phyloP scores from a whole-genome alignment of 441 rosid species.

The Arabidopsis hybrid region DNA sequence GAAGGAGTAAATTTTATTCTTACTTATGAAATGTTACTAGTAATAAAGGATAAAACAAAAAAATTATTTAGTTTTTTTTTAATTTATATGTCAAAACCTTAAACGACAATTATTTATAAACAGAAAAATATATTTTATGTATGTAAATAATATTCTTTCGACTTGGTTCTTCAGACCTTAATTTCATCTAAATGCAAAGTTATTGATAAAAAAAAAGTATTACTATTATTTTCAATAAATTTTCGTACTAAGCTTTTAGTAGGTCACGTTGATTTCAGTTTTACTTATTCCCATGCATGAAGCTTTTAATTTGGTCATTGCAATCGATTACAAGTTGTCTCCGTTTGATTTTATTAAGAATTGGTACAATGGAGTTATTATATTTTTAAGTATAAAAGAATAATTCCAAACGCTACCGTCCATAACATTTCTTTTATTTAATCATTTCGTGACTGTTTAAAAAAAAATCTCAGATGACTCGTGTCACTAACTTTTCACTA shows the following conservation, averaged over 20 bases:
- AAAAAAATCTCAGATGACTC: constrained; percentile 34
- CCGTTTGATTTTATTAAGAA: constrained; percentile 27
- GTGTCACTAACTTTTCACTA: constrained; percentile 21
- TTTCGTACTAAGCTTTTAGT: constrained; percentile 1
- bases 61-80: too few species aligned
- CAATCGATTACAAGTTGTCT: constrained; percentile 42
- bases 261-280: constrained; percentile 42
- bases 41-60: too few species aligned
- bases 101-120: too few species aligned
- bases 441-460: constrained; percentile 17
- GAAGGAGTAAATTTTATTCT: too few species aligned
- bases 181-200: too few species aligned
- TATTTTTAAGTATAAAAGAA: constrained; percentile 33
- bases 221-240: too few species aligned
- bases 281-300: constrained; percentile 23
- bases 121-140: too few species aligned
- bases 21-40: too few species aligned
- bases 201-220: too few species aligned
- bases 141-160: too few species aligned
- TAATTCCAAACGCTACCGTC: constrained; percentile 47
- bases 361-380: constrained; percentile 35
- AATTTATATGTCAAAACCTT: too few species aligned
- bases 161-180: too few species aligned
- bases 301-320: constrained; percentile 35
- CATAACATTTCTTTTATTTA: constrained; percentile 20